Conservation (phyloP, 116 monocot species). For the Trichopus zeylanicus region DNA sequence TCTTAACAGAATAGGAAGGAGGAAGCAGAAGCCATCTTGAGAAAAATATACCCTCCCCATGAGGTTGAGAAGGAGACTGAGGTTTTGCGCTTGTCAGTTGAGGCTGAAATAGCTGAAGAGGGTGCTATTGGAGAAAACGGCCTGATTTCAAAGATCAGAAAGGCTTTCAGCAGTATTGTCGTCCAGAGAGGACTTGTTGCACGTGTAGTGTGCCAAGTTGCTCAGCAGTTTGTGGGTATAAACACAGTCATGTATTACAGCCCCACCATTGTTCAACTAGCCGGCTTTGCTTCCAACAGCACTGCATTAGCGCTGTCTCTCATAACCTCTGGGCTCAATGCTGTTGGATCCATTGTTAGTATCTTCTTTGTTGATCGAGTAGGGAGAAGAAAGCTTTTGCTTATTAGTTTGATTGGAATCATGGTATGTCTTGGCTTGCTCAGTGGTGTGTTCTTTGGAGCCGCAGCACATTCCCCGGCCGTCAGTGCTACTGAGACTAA, state of each 20-base stretch:
- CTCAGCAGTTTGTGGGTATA: slow-evolving; percentile 83
- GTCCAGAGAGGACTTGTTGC: slow-evolving; percentile 56
- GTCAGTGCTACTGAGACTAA: slow-evolving; percentile 36
- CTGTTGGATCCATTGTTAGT: slow-evolving; percentile 71
- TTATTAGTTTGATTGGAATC: slow-evolving; percentile 65
- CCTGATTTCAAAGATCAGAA: slow-evolving; percentile 17
- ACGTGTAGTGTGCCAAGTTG: slow-evolving; percentile 55
- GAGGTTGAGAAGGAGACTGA: slow-evolving; percentile 50
- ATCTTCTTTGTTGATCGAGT: slow-evolving; percentile 69
- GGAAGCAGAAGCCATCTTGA: slow-evolving; percentile 50
- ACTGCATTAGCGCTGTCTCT: slow-evolving; percentile 84
- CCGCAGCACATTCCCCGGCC: slow-evolving; percentile 38
- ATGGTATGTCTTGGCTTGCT: slow-evolving; percentile 50
- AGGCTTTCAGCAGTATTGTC: slow-evolving; percentile 27
- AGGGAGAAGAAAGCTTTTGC: slow-evolving; percentile 61
- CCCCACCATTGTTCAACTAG: slow-evolving; percentile 85
- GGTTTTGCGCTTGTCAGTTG: slow-evolving; percentile 35
- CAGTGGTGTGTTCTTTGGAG: slow-evolving; percentile 48
- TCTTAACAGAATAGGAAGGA: slow-evolving; percentile 48
- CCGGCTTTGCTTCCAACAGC: slow-evolving; percentile 80
- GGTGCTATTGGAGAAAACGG: slow-evolving; percentile 28
- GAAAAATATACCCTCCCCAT: slow-evolving; percentile 47
- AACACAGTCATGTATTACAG: slow-evolving; percentile 98
- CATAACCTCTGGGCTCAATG: slow-evolving; percentile 79
- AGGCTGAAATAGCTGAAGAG: slow-evolving; percentile 41